Evolutionary conservation across 192 early-diverging fungal species (phyloP).

Genomic region (Haplosporangium gracile): DNA sequence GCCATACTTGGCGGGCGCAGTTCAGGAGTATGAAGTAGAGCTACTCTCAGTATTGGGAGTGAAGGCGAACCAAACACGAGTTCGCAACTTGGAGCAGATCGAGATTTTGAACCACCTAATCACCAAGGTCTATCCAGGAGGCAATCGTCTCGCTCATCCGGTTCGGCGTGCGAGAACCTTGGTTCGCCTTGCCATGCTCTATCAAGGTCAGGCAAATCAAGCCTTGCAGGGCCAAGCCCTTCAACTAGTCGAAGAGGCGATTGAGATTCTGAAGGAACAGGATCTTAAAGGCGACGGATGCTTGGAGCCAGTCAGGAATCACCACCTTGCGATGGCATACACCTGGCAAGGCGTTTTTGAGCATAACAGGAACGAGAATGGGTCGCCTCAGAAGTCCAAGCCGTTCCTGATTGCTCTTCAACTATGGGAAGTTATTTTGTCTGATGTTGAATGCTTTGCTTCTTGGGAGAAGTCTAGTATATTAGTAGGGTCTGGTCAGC

Average conservation of each 20-base stretch:
- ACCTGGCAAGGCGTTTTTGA: constrained; percentile 67
- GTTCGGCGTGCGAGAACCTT: constrained; percentile 54
- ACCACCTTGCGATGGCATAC: constrained; percentile 72
- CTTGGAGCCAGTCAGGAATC: constrained; percentile 59
- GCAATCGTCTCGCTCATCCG: constrained; percentile 24
- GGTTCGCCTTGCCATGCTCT: constrained; percentile 35
- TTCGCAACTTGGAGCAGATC: constrained; percentile 20
- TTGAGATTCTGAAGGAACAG: constrained; percentile 50
- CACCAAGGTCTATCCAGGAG: constrained; percentile 19
- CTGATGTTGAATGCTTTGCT: constrained; percentile 55
- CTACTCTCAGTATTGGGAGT: constrained; percentile 31
- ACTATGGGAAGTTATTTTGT: constrained; percentile 71
- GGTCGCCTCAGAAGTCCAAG: constrained; percentile 37
- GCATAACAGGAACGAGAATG: constrained; percentile 50
- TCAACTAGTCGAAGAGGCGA: constrained; percentile 42
- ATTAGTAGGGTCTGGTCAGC: constrained; percentile 1
- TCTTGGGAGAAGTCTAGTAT: constrained; percentile 22
- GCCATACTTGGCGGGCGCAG: constrained; percentile 19
- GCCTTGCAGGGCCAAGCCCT: constrained; percentile 24
- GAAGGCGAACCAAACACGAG: constrained; percentile 14
- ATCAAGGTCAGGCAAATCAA: constrained; percentile 9
- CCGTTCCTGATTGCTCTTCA: constrained; percentile 67
- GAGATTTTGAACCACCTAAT: constrained; percentile 28
- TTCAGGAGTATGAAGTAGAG: constrained; percentile 40
- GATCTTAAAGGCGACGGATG: constrained; percentile 53